phyloP scores from a whole-genome alignment of 2,329 filamentous ascomycete genomes.

The Penicillium sp. region DNA sequence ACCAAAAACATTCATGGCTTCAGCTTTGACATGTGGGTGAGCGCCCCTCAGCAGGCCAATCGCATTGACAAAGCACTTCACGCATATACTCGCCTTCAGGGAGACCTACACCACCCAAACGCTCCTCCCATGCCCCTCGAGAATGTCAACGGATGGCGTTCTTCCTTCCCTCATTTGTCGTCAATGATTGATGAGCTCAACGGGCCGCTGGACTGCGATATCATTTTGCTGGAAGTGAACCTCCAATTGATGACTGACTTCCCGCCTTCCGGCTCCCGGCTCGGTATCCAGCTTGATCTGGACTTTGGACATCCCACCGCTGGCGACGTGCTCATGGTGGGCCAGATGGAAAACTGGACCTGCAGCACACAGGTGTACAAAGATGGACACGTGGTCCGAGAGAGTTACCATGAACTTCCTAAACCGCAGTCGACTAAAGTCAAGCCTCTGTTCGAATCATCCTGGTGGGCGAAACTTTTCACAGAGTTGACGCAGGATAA shows the following conservation, averaged over 20 bases:
- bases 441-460: slow-evolving; percentile 46
- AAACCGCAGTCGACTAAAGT: slow-evolving; percentile 42
- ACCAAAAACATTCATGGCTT: slow-evolving; percentile 37
- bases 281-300: slow-evolving; percentile 47
- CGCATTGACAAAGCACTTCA: slow-evolving; percentile 45
- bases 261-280: slow-evolving; percentile 42
- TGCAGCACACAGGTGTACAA: slow-evolving; percentile 48
- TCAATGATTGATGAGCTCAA: slow-evolving; percentile 37
- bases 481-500: slow-evolving; percentile 44
- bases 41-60: slow-evolving; percentile 37
- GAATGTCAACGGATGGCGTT: slow-evolving; percentile 43
- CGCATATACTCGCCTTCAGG: slow-evolving; percentile 46
- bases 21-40: slow-evolving; percentile 51
- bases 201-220: slow-evolving; percentile 41
- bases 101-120: slow-evolving; percentile 37
- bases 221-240: slow-evolving; percentile 47
- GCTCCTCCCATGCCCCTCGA: slow-evolving; percentile 43
- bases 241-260: slow-evolving; percentile 48
- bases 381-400: slow-evolving; percentile 33
- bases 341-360: slow-evolving; percentile 45
- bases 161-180: slow-evolving; percentile 43
- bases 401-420: slow-evolving; percentile 36
- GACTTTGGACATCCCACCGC: slow-evolving; percentile 41
- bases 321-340: slow-evolving; percentile 34
- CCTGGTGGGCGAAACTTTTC: slow-evolving; percentile 49